phyloP scores from a whole-genome alignment of 2,329 filamentous ascomycete genomes.

The Chrysoporthe puriensis region DNA sequence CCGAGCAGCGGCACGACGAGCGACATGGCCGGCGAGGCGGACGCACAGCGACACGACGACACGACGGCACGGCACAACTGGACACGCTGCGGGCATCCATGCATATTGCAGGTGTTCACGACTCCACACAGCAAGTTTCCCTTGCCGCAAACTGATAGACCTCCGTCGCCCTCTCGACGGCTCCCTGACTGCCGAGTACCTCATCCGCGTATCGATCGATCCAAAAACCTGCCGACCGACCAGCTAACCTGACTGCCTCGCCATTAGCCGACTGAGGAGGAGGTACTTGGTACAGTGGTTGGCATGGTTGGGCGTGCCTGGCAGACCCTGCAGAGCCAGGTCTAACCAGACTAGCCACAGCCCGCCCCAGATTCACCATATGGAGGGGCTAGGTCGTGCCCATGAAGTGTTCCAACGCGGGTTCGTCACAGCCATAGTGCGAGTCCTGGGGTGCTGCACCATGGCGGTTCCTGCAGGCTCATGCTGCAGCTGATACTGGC shows the following conservation, averaged over 20 bases:
- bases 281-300: not conserved
- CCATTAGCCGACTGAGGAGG: not conserved
- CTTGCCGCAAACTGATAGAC: not conserved
- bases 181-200: not conserved
- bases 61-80: not conserved
- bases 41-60: not conserved
- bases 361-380: not conserved
- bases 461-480: not conserved
- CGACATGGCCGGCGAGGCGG: not conserved
- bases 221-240: no score
- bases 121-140: slow-evolving; percentile 5
- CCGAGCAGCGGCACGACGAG: not conserved
- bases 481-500: not conserved
- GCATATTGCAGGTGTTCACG: not conserved
- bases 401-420: slow-evolving; percentile 26
- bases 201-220: no score
- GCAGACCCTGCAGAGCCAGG: not conserved
- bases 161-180: not conserved
- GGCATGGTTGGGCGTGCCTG: not conserved
- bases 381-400: not conserved
- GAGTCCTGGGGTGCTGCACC: not conserved
- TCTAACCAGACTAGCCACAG: not conserved
- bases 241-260: not conserved
- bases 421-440: slow-evolving; percentile 15
- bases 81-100: not conserved